phyloP scores from a whole-genome alignment of 192 early-diverging fungal genomes.

The Coemansia sp. region DNA sequence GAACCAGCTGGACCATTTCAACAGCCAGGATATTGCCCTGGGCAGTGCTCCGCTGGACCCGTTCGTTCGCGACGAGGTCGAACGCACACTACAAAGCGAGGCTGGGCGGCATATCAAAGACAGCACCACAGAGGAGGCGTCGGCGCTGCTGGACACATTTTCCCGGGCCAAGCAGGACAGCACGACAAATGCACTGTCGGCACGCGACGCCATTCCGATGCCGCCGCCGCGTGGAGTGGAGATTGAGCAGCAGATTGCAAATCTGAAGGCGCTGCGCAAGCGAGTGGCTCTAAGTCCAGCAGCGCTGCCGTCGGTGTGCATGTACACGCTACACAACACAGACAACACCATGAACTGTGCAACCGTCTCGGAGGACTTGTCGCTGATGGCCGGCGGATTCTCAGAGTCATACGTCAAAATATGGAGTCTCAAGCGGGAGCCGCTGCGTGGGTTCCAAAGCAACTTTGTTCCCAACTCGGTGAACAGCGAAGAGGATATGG shows the following conservation, averaged over 20 bases:
- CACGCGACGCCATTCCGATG: constrained; percentile 40
- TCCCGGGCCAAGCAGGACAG: constrained; percentile 63
- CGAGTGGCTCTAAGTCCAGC: constrained; percentile 64
- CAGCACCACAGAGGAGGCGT: constrained; percentile 16
- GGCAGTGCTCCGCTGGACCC: constrained; percentile 71
- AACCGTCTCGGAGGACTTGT: constrained; percentile 75
- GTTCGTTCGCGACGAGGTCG: constrained; percentile 74
- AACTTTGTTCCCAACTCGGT: constrained; percentile 60
- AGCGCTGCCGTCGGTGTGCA: constrained; percentile 84
- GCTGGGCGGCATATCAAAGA: constrained; percentile 44
- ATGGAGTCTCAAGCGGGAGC: constrained; percentile 84
- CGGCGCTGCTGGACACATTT: constrained; percentile 57
- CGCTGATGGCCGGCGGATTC: constrained; percentile 84
- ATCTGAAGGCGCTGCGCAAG: constrained; percentile 72
- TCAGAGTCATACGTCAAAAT: constrained; percentile 90
- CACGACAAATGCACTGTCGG: constrained; percentile 57
- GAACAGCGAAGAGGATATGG: constrained; percentile 58
- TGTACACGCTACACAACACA: constrained; percentile 95
- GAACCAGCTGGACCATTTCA: constrained; percentile 74
- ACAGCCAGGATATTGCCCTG: constrained; percentile 73
- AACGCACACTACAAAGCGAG: constrained; percentile 72
- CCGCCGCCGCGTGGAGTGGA: constrained; percentile 65
- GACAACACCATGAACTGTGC: constrained; percentile 81
- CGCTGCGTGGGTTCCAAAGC: constrained; percentile 62
- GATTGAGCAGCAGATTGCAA: constrained; percentile 72